Percentiles rank a stretch among this genome's conserved stretches.
These are phyloP conservation scores for Flueggea neowawraea DNA, from an alignment of 441 rosid species.

Conservation along the genomic window DNA sequence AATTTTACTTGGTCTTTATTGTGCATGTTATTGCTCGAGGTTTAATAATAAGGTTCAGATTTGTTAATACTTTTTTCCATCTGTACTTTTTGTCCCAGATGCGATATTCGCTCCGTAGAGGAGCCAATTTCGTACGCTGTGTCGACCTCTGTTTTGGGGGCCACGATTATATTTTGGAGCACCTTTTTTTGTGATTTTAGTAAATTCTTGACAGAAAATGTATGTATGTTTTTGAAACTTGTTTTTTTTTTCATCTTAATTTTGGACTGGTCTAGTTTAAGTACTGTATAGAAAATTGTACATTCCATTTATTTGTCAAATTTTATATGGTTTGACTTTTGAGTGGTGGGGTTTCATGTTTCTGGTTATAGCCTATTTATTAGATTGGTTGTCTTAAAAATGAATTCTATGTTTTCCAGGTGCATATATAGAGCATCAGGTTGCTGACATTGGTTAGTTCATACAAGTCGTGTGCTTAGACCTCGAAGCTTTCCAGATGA, in stretches of 20 bases:
- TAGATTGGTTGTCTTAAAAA: no score
- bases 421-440: no score
- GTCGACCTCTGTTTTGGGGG: constrained; percentile 64
- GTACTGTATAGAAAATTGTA: not conserved
- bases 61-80: constrained; percentile 50
- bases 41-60: constrained; percentile 40
- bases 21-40: constrained; percentile 32
- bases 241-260: not conserved
- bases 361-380: no score
- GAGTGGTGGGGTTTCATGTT: no score
- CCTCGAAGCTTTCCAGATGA: constrained; percentile 11
- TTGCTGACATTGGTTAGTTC: no score
- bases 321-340: no score
- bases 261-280: not conserved
- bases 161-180: constrained; percentile 72
- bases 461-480: not conserved
- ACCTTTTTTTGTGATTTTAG: constrained; percentile 38
- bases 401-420: no score
- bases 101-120: constrained; percentile 99
- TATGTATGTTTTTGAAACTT: not conserved
- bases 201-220: no score
- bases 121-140: constrained; percentile 99
- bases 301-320: no score
- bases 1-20: constrained; percentile 12
- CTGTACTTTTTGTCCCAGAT: constrained; percentile 93